Evolutionary conservation across 2,329 filamentous ascomycete genomes (phyloP).

Genomic region (Xylaria sp.): DNA sequence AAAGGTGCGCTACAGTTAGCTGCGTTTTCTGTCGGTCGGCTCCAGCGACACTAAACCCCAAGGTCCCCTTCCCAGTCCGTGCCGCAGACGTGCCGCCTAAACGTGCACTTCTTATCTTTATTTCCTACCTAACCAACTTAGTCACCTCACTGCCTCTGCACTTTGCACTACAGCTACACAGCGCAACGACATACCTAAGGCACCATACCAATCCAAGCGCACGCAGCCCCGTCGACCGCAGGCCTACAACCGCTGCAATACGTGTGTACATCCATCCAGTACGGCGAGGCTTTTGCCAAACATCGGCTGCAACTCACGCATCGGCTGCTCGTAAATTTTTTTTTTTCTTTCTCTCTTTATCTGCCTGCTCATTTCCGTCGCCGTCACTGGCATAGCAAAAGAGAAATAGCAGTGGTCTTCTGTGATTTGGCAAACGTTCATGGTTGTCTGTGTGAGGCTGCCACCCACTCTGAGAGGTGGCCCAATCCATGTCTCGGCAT

Average conservation of each 20-base stretch:
- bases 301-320: background rate
- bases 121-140: background rate
- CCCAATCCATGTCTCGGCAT: constrained; percentile 49
- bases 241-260: constrained; percentile 18
- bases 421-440: constrained; percentile 24
- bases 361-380: background rate
- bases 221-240: constrained; percentile 22
- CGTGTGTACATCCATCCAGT: background rate
- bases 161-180: constrained; percentile 8
- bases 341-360: background rate
- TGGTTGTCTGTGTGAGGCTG: constrained; percentile 44
- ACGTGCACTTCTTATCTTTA: constrained; percentile 22
- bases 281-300: constrained; percentile 9
- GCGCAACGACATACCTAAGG: constrained; percentile 26
- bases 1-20: background rate
- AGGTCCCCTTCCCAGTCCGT: constrained; percentile 18
- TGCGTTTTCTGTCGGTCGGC: constrained; percentile 17
- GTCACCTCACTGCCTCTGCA: background rate
- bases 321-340: background rate
- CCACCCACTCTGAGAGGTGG: constrained; percentile 44
- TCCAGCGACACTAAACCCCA: constrained; percentile 17
- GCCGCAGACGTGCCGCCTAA: constrained; percentile 6
- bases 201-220: constrained; percentile 14
- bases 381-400: constrained; percentile 8
- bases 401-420: constrained; percentile 9